Base-by-base conservation (phyloP, 345 rosid species). In the Sonneratia alba region DNA sequence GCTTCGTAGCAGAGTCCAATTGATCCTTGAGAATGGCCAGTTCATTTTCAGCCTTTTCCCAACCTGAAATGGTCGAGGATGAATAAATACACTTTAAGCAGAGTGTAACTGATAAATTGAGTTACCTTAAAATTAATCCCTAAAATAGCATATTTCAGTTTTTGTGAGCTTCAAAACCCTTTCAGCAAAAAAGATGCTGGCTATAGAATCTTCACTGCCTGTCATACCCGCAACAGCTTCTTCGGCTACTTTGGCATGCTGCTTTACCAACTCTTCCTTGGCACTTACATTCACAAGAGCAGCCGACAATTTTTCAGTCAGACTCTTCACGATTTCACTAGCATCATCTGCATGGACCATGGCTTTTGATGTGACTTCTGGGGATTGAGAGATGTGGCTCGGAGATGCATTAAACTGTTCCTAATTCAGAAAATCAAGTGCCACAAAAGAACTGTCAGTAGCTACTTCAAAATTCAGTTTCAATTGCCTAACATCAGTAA, bases 1-100 rank as follows among this genome's bases (percentile, higher is more conserved):
- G 82, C 72, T 82, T 81, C 36, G 38, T 72, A 53, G 83, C 76
- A 73, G 75, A 82, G 62, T 90, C 96, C 15, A 91, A 88, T 75
- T 89, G 89, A 75, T 85, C 79, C 84, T 86, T 94, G 38, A 94
- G 53, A 62, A 74, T 77, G 57, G 70, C 79, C 22, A 70, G 84
- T 77, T 91, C 98, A 68, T 81, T 84, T 85, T 94, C 97, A 74
- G 98, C 95, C 73, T 86, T 88, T 80, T 94, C 98, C 97, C 97
- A 94, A 18, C 98, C 98, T 91, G 68, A 67, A 80, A 12, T 64
- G 6, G 36, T 70, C 56, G 22, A 70, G 45, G 5, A 21, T 8
- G 14, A 32, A 57, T 53, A 53, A 8, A 8, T 7, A 57, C 21
- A n/a, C 3, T 57, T 21, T 11, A 8, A 21, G 63, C 63, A 57